phyloP scores from a whole-genome alignment of 306 rosid genomes.

The Notholithocarpus densiflorus region DNA sequence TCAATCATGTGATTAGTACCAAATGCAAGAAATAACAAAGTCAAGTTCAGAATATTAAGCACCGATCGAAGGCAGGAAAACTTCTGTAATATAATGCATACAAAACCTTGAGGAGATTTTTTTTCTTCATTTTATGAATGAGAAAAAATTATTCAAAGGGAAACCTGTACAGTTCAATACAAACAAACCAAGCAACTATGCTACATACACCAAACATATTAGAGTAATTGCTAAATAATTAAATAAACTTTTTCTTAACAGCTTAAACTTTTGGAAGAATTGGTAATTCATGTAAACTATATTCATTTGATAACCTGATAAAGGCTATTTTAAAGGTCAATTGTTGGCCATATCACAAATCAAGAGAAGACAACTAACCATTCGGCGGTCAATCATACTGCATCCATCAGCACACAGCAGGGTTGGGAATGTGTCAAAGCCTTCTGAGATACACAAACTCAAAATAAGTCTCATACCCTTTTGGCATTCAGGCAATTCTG shows the following conservation, averaged over 20 bases:
- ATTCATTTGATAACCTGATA: neutral
- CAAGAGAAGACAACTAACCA: constrained; percentile 14
- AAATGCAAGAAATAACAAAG: neutral
- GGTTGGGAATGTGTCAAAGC: constrained; percentile 39
- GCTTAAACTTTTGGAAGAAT: no score
- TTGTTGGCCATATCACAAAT: neutral
- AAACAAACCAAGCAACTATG: no score
- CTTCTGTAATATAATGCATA: neutral
- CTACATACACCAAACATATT: no score
- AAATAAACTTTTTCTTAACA: no score
- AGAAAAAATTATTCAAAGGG: no score
- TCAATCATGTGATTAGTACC: neutral
- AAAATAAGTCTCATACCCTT: constrained; percentile 36
- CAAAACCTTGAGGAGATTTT: neutral
- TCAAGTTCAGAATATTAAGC: neutral
- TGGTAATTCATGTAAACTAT: neutral
- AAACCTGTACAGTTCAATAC: no score
- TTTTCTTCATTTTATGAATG: no score
- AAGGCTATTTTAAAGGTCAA: neutral
- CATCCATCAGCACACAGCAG: constrained; percentile 38
- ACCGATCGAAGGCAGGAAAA: neutral
- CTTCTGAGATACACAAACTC: constrained; percentile 31
- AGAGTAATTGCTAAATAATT: no score
- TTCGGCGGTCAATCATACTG: constrained; percentile 36
- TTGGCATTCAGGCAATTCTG: constrained; percentile 38